Base-by-base conservation (phyloP, 257 asterid genomes). In the Linaria vulgaris region DNA sequence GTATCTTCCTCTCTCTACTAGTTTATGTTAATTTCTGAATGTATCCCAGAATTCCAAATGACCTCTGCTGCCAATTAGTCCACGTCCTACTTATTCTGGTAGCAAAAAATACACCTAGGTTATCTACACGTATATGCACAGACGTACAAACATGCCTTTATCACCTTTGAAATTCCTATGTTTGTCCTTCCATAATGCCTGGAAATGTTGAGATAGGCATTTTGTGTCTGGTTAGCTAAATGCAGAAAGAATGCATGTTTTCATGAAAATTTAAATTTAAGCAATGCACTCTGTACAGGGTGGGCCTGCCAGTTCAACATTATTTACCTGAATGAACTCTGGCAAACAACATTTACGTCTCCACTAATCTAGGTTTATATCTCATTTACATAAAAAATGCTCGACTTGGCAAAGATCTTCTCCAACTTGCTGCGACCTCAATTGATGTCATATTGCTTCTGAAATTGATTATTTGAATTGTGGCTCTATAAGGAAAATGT, bases 1-100 rank as follows among this genome's bases (percentile, higher is more conserved):
- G 99, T 94, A 59, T 65, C 73, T 62, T 68, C 71, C 72, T 57
- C 59, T 22, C 58, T 58, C 71, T 60, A 64, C 44, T 27, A 52
- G 37, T 51, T 61, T 23, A 11, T 46, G 10, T 68, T 46, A 23
- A 51, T 65, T 62, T 55, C 23, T 62, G 37, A 58, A 39, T 58
- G 37, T 21, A 25, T 45, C 37, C 15, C 25, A 57, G 68, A 2
- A 57, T 38, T 34, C 53, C 57, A 64, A 23, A 3, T 43, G 3
- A 50, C 25, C 23, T 27, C 37, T 46, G 67, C 17, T 31, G 37
- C 39, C 56, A 17, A 15, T 63, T 12, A 52, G 53, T 30, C 64
- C 25, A 25, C 37, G 34, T 38, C 60, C 51, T 52, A n/a, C 59
- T 69, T 55, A 49, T 48, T 46, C 47, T 72, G 58, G 39, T 46